A percentile compares a stretch with the other conserved stretches of the same genome.
Conservation (phyloP, 768 basidiomycete species). For the Trametes coccinea region DNA sequence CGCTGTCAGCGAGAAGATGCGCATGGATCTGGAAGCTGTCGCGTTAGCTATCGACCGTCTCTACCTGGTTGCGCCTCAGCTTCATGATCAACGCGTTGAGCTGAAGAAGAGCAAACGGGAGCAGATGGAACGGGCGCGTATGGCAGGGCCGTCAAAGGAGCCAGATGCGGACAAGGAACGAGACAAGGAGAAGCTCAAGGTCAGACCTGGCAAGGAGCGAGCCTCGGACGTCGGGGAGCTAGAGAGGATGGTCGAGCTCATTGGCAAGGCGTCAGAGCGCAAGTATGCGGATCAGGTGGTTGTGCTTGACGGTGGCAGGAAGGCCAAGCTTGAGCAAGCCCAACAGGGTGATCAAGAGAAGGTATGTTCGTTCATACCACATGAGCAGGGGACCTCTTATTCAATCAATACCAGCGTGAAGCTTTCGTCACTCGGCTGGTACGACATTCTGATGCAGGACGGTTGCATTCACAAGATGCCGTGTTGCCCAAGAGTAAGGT, state of each 20-base stretch:
- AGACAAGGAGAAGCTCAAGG: slow-evolving; percentile 22
- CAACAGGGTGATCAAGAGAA: slow-evolving; percentile 61
- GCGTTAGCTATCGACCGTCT: slow-evolving; percentile 88
- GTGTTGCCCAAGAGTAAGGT: slow-evolving; percentile 26
- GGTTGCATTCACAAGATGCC: slow-evolving; percentile 82
- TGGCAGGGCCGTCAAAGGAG: slow-evolving; percentile 35
- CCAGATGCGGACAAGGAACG: slow-evolving; percentile 33
- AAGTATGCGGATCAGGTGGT: slow-evolving; percentile 72
- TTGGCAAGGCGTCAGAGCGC: slow-evolving; percentile 70
- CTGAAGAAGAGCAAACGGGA: slow-evolving; percentile 69
- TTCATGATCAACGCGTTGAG: slow-evolving; percentile 93
- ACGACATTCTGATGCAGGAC: slow-evolving; percentile 68
- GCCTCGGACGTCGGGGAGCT: slow-evolving; percentile 53
- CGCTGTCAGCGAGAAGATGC: slow-evolving; percentile 70
- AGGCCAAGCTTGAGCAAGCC: slow-evolving; percentile 53
- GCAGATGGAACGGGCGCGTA: slow-evolving; percentile 72
- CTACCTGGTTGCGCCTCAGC: slow-evolving; percentile 82
- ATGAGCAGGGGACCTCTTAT: not conserved
- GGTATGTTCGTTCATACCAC: slow-evolving; percentile 42
- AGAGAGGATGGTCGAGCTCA: slow-evolving; percentile 67
- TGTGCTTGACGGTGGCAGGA: slow-evolving; percentile 60
- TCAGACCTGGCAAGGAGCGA: slow-evolving; percentile 47
- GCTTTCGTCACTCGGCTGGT: slow-evolving; percentile 76
- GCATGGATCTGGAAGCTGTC: slow-evolving; percentile 82
- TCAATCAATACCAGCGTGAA: slow-evolving; percentile 49